phyloP scores from a whole-genome alignment of 2,329 filamentous ascomycete genomes.

The Endocalyx cinctus region DNA sequence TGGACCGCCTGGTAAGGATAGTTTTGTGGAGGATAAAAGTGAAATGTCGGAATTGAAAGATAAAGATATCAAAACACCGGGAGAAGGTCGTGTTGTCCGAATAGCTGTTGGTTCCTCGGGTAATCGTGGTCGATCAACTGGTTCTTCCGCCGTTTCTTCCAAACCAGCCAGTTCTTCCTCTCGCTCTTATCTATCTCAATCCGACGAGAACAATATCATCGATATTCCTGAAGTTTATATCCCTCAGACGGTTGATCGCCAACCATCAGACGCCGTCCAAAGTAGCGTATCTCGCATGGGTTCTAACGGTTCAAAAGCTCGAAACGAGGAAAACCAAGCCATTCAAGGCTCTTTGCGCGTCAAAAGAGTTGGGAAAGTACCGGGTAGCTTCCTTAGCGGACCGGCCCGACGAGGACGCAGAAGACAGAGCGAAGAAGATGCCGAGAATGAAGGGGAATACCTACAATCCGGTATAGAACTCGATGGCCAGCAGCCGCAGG shows the following conservation, averaged over 20 bases:
- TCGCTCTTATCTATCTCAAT: constrained; percentile 18
- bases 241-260: constrained; percentile 44
- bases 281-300: constrained; percentile 51
- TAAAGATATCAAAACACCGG: constrained; percentile 49
- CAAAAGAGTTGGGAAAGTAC: constrained; percentile 70
- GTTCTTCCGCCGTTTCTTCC: constrained; percentile 32
- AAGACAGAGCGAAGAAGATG: constrained; percentile 63
- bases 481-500: constrained; percentile 33
- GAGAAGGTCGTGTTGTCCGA: constrained; percentile 49
- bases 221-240: too few relatives aligned
- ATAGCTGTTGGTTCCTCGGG: constrained; percentile 50
- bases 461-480: constrained; percentile 36
- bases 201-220: constrained; percentile 38
- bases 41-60: constrained; percentile 27
- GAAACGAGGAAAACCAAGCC: constrained; percentile 59
- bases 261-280: constrained; percentile 41
- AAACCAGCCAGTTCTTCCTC: constrained; percentile 31
- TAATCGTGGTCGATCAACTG: constrained; percentile 31
- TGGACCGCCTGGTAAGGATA: constrained; percentile 38
- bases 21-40: constrained; percentile 35
- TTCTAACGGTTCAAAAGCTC: constrained; percentile 44
- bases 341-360: constrained; percentile 71
- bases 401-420: constrained; percentile 72
- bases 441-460: constrained; percentile 40
- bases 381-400: constrained; percentile 74